Percentiles rank a stretch among this genome's conserved stretches.
These are phyloP conservation scores for Cladosporium sp. DNA, from an alignment of 2,329 filamentous ascomycete genomes.

Conservation along the genomic window DNA sequence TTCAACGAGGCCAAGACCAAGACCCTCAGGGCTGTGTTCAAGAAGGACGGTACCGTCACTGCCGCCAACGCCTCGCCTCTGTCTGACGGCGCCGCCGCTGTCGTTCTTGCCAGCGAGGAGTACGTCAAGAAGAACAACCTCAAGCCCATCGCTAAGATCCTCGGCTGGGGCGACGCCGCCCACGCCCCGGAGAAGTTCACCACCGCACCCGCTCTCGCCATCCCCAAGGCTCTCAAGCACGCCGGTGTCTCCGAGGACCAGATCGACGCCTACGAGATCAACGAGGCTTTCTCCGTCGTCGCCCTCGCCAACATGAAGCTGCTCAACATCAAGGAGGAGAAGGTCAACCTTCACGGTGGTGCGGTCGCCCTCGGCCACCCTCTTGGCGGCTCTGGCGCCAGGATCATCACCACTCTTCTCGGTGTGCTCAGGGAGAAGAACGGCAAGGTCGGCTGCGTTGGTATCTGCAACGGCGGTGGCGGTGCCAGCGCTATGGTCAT, in stretches of 20 bases:
- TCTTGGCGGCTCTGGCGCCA: constrained; percentile 85
- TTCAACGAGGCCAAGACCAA: constrained; percentile 49
- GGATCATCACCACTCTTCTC: constrained; percentile 84
- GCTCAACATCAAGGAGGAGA: constrained; percentile 68
- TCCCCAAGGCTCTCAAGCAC: constrained; percentile 96
- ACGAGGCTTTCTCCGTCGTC: constrained; percentile 97
- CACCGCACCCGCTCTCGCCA: constrained; percentile 83
- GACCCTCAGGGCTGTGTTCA: constrained; percentile 65
- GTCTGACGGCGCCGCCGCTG: constrained; percentile 86
- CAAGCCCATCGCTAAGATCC: constrained; percentile 91
- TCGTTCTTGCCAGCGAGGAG: constrained; percentile 89
- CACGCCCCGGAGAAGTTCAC: constrained; percentile 93
- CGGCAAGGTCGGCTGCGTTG: constrained; percentile 86
- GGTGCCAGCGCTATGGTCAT: constrained; percentile 91
- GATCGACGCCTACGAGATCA: constrained; percentile 95
- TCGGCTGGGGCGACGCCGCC: constrained; percentile 93
- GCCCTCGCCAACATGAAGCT: constrained; percentile 95
- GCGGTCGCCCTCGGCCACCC: constrained; percentile 95
- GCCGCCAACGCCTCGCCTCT: constrained; percentile 94
- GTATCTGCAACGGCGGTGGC: constrained; percentile 96
- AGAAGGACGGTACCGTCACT: constrained; percentile 81
- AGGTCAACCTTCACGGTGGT: constrained; percentile 92
- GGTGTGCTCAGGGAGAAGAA: constrained; percentile 85
- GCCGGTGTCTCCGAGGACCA: constrained; percentile 71
- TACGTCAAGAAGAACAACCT: constrained; percentile 88